phyloP scores from a whole-genome alignment of 768 basidiomycete species.

The Ramaria sp. region DNA sequence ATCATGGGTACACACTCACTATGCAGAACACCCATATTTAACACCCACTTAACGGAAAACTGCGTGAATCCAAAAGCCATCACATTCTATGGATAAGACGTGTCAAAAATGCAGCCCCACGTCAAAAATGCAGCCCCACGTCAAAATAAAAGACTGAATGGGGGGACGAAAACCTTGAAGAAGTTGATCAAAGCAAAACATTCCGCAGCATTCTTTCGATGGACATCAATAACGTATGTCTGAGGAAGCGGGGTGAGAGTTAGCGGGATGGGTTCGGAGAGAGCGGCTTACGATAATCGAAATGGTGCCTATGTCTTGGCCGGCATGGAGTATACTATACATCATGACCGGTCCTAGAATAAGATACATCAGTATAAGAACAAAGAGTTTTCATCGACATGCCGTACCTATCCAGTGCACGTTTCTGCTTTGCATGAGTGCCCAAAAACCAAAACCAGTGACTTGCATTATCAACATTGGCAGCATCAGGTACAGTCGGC shows the following conservation, averaged over 20 bases:
- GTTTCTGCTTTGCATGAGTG: background rate
- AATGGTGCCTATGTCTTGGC: constrained; percentile 31
- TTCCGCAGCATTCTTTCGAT: too few species aligned
- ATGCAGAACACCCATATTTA: constrained; percentile 5
- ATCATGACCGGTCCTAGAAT: constrained; percentile 5
- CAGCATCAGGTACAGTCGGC: constrained; percentile 29
- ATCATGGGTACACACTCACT: background rate
- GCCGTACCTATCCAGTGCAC: background rate
- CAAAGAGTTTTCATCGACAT: background rate
- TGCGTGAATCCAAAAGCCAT: too few species aligned
- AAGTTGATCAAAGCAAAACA: too few species aligned
- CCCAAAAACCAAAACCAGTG: constrained; percentile 21
- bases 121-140: constrained; percentile 11
- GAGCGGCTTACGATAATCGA: constrained; percentile 22
- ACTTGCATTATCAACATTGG: constrained; percentile 31
- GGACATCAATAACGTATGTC: constrained; percentile 34
- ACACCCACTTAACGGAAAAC: too few species aligned
- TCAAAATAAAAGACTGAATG: background rate
- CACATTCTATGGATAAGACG: constrained; percentile 34
- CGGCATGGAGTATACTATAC: constrained; percentile 22
- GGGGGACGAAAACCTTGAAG: constrained; percentile 19
- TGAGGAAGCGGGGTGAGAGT: background rate
- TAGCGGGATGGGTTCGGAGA: background rate
- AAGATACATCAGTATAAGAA: background rate
- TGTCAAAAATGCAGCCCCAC: constrained; percentile 35